Percentiles rank a stretch among this genome's conserved stretches.
These are phyloP conservation scores for Panaeolus cyanescens DNA, from an alignment of 768 basidiomycete species.

Conservation along the genomic window DNA sequence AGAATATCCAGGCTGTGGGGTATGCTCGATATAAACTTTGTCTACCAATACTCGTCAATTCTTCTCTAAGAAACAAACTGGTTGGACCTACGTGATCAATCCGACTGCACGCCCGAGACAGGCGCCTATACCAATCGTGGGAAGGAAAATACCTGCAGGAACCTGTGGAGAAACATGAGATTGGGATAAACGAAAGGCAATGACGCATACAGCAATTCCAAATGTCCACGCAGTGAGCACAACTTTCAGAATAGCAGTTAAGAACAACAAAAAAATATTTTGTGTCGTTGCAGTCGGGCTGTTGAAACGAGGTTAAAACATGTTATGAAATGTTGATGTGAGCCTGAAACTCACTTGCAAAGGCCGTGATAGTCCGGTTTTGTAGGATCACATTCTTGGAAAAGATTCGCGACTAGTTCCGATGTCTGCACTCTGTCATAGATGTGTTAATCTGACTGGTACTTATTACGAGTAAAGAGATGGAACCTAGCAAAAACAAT, in stretches of 20 bases:
- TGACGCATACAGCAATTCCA: constrained; percentile 64
- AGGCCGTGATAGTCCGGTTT: constrained; percentile 73
- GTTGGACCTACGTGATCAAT: constrained; percentile 54
- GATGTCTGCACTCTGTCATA: constrained; percentile 68
- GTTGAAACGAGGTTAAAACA: background rate
- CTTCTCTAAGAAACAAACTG: background rate
- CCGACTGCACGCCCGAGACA: constrained; percentile 73
- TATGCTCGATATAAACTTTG: constrained; percentile 69
- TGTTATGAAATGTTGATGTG: background rate
- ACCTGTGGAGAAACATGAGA: constrained; percentile 41
- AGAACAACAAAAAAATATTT: constrained; percentile 65
- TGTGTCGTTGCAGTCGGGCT: constrained; percentile 69
- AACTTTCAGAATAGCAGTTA: constrained; percentile 65
- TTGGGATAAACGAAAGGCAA: background rate
- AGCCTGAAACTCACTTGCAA: constrained; percentile 63
- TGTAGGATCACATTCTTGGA: constrained; percentile 76
- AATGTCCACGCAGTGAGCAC: constrained; percentile 75
- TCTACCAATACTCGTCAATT: constrained; percentile 32
- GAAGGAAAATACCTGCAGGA: constrained; percentile 76
- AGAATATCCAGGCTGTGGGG: constrained; percentile 69
- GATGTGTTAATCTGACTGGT: constrained; percentile 1
- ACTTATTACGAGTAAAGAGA: background rate
- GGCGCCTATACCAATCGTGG: constrained; percentile 75
- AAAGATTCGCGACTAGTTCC: constrained; percentile 81
- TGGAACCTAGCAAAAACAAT: constrained; percentile 64